Evolutionary conservation across 306 rosid species (phyloP), one percentile per base, ranked within the genome.

Genomic region (Dalbergia oliveri): DNA sequence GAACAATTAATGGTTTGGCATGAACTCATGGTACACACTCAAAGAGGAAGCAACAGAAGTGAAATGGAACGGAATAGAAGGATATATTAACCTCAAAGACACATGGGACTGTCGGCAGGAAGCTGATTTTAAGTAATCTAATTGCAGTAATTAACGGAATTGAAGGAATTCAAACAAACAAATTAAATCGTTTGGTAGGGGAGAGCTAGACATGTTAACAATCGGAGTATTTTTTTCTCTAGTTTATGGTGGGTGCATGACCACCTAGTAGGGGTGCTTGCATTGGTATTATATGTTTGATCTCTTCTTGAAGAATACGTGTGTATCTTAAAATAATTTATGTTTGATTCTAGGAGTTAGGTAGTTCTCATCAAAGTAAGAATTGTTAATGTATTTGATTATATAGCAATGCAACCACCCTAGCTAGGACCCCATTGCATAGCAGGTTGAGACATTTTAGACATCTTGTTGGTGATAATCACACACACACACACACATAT

Each of bases 131-230:
- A 18, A 78, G 49, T 49, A 49, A 78, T 37, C 5, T 16, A 66
- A 47, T 57, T 23, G 4, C 11, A 67, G 57, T 14, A 66, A 69
- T 10, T 6, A 41, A 78, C 66, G 58, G 16, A 59, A 51, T 70
- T 50, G 37, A 81, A 73, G 58, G 16, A 59, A 58, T 70, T 50
- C 45, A 81, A 73, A 81, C 39, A 81, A 73, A 81, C 39, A 66
- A 68, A n/a, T n/a, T n/a, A n/a, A n/a, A 2, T 5, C 50, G 84
- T 72, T 78, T 67, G 88, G 88, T 83, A 18, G 80, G 54, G 39
- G 3, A 77, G 94, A 88, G 87, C 64, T 69, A 54, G 97, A 92
- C 94, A 75, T 79, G 68, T 73, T 50, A 92, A 90, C 93, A 75
- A 87, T 53, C 34, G 10, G 58, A 77, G 50, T 90, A 76, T 83